Base-by-base conservation (phyloP, 805 yeast species). In the Scheffersomyces stipitis region DNA sequence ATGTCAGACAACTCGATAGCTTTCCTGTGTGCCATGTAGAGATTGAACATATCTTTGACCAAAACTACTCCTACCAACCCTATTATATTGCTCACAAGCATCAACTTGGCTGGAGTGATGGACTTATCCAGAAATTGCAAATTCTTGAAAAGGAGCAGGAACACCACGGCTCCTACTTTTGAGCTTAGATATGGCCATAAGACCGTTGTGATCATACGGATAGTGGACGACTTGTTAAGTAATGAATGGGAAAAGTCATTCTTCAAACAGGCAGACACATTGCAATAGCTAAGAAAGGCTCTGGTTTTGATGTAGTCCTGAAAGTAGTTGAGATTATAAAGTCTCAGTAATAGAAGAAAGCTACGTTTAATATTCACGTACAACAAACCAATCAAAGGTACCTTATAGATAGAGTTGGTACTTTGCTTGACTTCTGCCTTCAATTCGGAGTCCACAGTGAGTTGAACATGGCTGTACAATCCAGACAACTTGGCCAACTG, bases 181-280 rank as follows among this genome's bases (percentile, higher is more conserved):
- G 70, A 55, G 6, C 68, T 57, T 9, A 59, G 26, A 36, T 56
- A 63, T 10, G 74, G 74, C 73, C 73, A 68, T 27, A 60, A 13
- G n/a, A 62, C 17, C 2, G 73, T 62, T 9, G 71, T 56, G 12
- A 65, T 34, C 7, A 53, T 44, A 24, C 61, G 40, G 10, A 65
- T 42, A 1, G 62, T 46, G 4, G 46, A 38, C 15, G 66, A 63
- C 15, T 46, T 49, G 16, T 37, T 30, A 2, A 54, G 34, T 6
- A 62, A 45, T 3, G 56, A 35, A 2, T 43, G 18, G 4, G 72
- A 59, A 42, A 58, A 69, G 46, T 69, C 72, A 35, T 63, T 48
- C 17, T 44, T 42, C 14, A 66, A 26, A 37, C 72, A 62, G 3
- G 69, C 69, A 26, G 55, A 52, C n/a, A 57, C 36, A 34, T 58